Percentiles rank a stretch among this genome's conserved stretches.
Conservation (phyloP, 192 early-diverging fungal species). For the Geranomyces michiganensis region DNA sequence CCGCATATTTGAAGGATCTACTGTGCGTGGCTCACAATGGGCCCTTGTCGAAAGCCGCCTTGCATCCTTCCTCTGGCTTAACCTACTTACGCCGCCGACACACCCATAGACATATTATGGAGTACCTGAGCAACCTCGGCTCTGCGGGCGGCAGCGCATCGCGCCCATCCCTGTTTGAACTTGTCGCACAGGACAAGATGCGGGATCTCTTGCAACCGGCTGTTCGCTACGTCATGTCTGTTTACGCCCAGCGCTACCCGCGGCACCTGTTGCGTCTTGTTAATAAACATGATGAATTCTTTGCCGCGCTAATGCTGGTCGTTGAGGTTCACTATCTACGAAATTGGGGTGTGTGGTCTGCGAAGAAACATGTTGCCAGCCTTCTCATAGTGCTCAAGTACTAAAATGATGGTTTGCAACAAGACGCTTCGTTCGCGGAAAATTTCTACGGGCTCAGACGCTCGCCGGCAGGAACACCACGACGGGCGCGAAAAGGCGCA, state of each 20-base stretch:
- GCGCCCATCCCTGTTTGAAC: constrained; percentile 74
- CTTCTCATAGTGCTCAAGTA: not conserved
- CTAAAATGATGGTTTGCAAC: not conserved
- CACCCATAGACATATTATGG: constrained; percentile 77
- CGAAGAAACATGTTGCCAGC: no score
- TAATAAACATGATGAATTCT: constrained; percentile 82
- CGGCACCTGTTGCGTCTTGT: constrained; percentile 72
- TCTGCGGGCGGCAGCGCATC: constrained; percentile 26
- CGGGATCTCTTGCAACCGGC: constrained; percentile 84
- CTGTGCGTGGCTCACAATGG: no score
- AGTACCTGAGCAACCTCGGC: constrained; percentile 67
- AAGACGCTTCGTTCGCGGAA: constrained; percentile 83
- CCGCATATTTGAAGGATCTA: no score
- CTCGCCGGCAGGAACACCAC: constrained; percentile 39
- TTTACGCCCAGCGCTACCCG: constrained; percentile 89
- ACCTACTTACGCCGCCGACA: no score
- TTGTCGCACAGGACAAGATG: constrained; percentile 78
- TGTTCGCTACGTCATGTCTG: constrained; percentile 77
- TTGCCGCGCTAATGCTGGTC: constrained; percentile 74
- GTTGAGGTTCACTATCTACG: constrained; percentile 85
- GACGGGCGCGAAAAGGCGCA: not conserved
- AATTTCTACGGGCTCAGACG: constrained; percentile 91
- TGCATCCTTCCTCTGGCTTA: no score
- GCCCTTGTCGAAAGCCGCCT: no score
- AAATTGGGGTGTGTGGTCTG: constrained; percentile 63